These are phyloP conservation scores for Balamuthia mandrillaris DNA, from an alignment of 208 protist species.

Conservation along the genomic window DNA sequence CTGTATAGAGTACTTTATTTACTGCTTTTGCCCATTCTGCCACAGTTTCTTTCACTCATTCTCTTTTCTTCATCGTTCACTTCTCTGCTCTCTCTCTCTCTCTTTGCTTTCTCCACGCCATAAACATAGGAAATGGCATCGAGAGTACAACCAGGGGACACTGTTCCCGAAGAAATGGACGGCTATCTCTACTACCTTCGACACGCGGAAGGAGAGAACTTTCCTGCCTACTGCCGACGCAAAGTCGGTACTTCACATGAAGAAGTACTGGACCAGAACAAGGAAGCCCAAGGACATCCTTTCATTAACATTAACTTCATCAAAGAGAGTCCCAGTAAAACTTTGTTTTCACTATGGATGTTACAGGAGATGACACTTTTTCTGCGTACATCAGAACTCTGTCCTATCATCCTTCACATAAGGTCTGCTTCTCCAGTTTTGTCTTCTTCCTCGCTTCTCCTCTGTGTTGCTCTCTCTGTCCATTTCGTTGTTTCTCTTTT, in stretches of 20 bases:
- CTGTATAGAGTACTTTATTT: no score
- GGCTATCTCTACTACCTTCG: conserved; percentile 2
- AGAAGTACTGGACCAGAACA: conserved; percentile 4
- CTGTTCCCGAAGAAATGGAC: not conserved
- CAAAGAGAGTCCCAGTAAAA: not conserved
- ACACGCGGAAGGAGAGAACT: not conserved
- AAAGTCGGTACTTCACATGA: not conserved
- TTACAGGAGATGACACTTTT: not conserved
- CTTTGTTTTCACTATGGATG: not conserved
- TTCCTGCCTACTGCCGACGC: not conserved
- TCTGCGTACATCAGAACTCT: not conserved
- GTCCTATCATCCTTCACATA: no score
- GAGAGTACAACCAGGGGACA: not conserved
- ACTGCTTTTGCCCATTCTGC: no score
- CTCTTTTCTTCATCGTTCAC: no score
- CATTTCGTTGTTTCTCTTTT: no score
- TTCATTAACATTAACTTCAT: conserved; percentile 7
- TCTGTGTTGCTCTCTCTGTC: no score
- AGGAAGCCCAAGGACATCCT: not conserved
- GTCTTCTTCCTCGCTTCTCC: no score
- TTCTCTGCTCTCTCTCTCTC: no score
- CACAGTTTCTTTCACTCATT: no score
- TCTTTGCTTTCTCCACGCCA: no score
- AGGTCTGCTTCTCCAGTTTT: no score
- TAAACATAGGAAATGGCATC: not conserved